These are phyloP conservation scores for Tuber brumale DNA, from an alignment of 495 filamentous ascomycete genomes.

Conservation along the genomic window DNA sequence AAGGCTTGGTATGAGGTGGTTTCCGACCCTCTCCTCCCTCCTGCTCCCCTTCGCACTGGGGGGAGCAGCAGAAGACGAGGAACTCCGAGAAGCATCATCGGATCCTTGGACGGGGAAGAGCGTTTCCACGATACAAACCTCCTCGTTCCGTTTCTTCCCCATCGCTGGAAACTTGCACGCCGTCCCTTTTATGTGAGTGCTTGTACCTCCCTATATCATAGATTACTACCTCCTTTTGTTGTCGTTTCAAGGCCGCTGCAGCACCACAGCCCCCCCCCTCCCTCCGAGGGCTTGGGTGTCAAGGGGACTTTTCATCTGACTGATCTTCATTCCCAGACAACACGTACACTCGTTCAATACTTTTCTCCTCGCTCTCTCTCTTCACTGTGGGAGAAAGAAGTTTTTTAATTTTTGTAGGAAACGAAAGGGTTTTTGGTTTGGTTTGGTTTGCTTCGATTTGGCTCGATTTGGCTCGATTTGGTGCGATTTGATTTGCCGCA, in stretches of 20 bases:
- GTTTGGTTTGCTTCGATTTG: neutral
- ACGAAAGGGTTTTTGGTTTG: neutral
- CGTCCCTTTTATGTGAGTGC: neutral
- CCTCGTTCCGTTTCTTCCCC: neutral
- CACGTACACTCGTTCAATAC: neutral
- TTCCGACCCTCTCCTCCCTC: neutral
- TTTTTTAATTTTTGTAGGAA: neutral
- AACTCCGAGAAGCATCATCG: neutral
- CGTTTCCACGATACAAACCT: neutral
- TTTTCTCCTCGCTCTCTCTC: neutral
- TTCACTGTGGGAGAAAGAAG: neutral
- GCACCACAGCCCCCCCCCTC: conserved; percentile 2
- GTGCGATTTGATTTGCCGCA: neutral
- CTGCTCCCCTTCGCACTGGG: neutral
- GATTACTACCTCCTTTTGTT: neutral
- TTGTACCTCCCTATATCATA: neutral
- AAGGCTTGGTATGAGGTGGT: neutral
- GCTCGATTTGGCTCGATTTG: neutral
- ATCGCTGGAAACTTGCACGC: neutral
- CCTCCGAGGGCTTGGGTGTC: neutral
- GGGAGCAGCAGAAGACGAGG: neutral
- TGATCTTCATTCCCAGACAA: neutral
- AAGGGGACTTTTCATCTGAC: conserved; percentile 3
- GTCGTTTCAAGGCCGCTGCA: conserved; percentile 2
- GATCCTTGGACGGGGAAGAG: neutral